Conservation (phyloP, 306 rosid genomes). For the Calophaca sinica region DNA sequence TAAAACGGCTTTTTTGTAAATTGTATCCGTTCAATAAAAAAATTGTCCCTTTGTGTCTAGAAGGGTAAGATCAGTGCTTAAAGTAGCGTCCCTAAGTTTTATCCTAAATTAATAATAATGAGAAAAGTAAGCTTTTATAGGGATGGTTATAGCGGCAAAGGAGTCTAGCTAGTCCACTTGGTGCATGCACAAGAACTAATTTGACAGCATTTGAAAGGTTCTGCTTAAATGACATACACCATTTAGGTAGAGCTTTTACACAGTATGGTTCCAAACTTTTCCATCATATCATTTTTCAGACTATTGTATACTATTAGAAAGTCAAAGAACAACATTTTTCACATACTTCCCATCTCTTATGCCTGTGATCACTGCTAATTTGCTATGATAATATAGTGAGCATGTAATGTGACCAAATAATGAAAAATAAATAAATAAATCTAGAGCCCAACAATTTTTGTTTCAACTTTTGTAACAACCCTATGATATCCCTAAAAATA, state of each 20-base stretch:
- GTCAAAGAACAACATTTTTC: slow-evolving; percentile 44
- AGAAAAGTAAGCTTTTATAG: slow-evolving; percentile 23
- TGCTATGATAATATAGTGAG: neutral
- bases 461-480: too few relatives aligned
- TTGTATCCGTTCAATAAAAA: too few relatives aligned
- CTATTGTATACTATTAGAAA: slow-evolving; percentile 32
- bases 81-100: too few relatives aligned
- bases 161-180: slow-evolving; percentile 43
- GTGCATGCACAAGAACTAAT: slow-evolving; percentile 39
- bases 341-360: neutral
- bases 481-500: too few relatives aligned
- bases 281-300: slow-evolving; percentile 36
- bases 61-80: too few relatives aligned
- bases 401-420: neutral
- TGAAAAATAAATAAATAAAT: too few relatives aligned
- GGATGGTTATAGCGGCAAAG: slow-evolving; percentile 10
- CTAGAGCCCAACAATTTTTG: too few relatives aligned
- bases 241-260: slow-evolving; percentile 26
- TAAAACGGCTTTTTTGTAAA: too few relatives aligned
- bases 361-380: slow-evolving; percentile 24
- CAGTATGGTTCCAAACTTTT: slow-evolving; percentile 35
- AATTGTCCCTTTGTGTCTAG: too few relatives aligned
- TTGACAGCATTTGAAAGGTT: slow-evolving; percentile 48
- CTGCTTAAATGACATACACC: slow-evolving; percentile 43
- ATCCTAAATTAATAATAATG: neutral